A percentile compares a stretch with the other conserved stretches of the same genome.
Evolutionary conservation across 2,329 filamentous ascomycete species (phyloP).

Genomic region (Xylariales sp.): DNA sequence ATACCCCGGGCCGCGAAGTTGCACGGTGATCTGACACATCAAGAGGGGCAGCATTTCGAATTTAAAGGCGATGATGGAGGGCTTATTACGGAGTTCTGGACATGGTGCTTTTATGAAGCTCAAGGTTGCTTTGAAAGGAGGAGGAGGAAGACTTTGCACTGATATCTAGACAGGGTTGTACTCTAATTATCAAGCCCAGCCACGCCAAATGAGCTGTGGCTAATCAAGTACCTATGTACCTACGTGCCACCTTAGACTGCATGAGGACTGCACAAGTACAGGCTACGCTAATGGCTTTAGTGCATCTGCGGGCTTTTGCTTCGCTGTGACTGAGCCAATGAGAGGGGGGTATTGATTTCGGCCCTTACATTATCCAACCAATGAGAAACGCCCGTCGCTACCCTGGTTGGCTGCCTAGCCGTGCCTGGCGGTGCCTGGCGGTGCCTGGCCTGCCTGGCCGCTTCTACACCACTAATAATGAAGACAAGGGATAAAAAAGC

Average conservation of each 20-base stretch:
- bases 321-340: slow-evolving; percentile 9
- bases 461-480: not conserved
- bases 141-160: slow-evolving; percentile 12
- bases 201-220: not conserved
- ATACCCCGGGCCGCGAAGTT: slow-evolving; percentile 31
- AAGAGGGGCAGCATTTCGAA: slow-evolving; percentile 11
- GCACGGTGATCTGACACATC: slow-evolving; percentile 1
- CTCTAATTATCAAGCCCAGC: not conserved
- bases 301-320: too few species aligned
- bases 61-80: not conserved
- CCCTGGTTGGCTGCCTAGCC: slow-evolving; percentile 1
- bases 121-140: slow-evolving; percentile 6
- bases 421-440: not conserved
- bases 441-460: slow-evolving; percentile 1
- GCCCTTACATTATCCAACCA: not conserved
- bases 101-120: slow-evolving; percentile 14
- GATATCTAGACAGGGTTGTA: not conserved
- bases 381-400: not conserved
- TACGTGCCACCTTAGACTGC: too few species aligned
- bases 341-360: not conserved
- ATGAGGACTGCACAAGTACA: too few species aligned
- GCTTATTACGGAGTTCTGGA: slow-evolving; percentile 10
- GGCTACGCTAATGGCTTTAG: too few species aligned
- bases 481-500: not conserved
- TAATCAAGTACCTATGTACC: not conserved